Evolutionary conservation across 129 eudicot species (phyloP).

Genomic region (Centrapalus pauciflorus): DNA sequence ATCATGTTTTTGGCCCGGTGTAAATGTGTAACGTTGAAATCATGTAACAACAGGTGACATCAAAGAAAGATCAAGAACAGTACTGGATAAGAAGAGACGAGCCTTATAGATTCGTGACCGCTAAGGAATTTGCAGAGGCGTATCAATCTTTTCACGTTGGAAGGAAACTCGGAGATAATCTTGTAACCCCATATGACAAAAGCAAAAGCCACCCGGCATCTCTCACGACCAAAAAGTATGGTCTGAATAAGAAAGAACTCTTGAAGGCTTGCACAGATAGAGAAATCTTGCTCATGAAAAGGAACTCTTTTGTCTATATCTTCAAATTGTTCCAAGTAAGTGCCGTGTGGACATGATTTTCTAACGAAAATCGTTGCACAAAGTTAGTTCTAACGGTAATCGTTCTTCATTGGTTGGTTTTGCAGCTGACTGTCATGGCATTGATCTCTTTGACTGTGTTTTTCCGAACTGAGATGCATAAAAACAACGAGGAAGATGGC

Average conservation of each 20-base stretch:
- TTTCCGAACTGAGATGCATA: conserved; percentile 57
- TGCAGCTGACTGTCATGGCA: conserved; percentile 47
- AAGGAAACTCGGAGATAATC: conserved; percentile 28
- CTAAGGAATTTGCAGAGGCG: conserved; percentile 57
- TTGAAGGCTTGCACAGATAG: conserved; percentile 48
- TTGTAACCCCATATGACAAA: conserved; percentile 45
- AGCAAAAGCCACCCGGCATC: conserved; percentile 70
- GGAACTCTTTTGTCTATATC: conserved; percentile 53
- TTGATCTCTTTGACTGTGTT: conserved; percentile 53
- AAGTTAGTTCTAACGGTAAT: not conserved
- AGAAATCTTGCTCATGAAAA: conserved; percentile 60
- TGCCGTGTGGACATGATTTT: not conserved
- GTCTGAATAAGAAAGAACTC: conserved; percentile 47
- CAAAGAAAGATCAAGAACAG: conserved; percentile 69
- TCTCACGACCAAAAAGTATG: conserved; percentile 48
- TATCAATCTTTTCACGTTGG: conserved; percentile 55
- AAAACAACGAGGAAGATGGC: conserved; percentile 35
- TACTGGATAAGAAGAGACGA: conserved; percentile 48
- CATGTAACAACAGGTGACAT: conserved; percentile 49
- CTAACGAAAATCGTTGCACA: not conserved
- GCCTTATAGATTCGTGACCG: conserved; percentile 48
- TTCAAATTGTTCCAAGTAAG: conserved; percentile 53
- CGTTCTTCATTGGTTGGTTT: not conserved
- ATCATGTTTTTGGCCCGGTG: not conserved
- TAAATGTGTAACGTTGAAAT: not conserved